Conservation (phyloP, 2,329 filamentous ascomycete genomes). For the Claviceps arundinis region DNA sequence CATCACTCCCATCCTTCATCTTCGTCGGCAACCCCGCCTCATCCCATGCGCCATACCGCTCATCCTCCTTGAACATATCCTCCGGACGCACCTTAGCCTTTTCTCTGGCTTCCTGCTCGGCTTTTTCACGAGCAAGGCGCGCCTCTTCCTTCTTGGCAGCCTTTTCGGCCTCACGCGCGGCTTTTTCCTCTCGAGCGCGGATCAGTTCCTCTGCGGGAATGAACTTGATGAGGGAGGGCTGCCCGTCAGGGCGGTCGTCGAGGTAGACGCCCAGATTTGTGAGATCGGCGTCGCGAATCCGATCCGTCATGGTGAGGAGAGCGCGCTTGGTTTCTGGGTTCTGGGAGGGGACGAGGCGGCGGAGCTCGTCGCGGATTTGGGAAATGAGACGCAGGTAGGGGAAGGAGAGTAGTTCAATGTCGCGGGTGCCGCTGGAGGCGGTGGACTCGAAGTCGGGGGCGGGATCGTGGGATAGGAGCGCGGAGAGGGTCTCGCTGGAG, state of each 20-base stretch:
- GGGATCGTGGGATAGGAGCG: conserved; percentile 30
- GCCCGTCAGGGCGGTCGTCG: conserved; percentile 59
- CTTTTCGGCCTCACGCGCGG: conserved; percentile 48
- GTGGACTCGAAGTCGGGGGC: conserved; percentile 33
- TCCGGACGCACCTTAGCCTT: conserved; percentile 42
- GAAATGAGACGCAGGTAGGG: conserved; percentile 44
- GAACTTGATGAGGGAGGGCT: conserved; percentile 61
- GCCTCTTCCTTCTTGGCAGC: conserved; percentile 41
- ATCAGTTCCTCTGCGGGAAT: conserved; percentile 43
- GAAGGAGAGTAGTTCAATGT: conserved; percentile 38
- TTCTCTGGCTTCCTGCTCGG: conserved; percentile 39
- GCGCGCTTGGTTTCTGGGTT: conserved; percentile 48
- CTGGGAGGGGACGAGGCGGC: conserved; percentile 35
- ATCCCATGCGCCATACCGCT: conserved; percentile 64
- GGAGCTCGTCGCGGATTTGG: conserved; percentile 47
- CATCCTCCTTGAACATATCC: conserved; percentile 44
- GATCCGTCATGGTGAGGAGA: conserved; percentile 64
- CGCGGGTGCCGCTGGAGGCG: conserved; percentile 30
- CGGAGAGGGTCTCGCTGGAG: conserved; percentile 28
- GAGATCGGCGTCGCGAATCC: conserved; percentile 66
- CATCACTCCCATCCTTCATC: conserved; percentile 63
- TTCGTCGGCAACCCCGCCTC: conserved; percentile 67
- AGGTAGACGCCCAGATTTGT: conserved; percentile 77
- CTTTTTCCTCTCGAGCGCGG: conserved; percentile 45
- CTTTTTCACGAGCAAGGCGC: conserved; percentile 33